These are phyloP conservation scores for Tuber brumale DNA, from an alignment of 495 filamentous ascomycete genomes.

Conservation along the genomic window DNA sequence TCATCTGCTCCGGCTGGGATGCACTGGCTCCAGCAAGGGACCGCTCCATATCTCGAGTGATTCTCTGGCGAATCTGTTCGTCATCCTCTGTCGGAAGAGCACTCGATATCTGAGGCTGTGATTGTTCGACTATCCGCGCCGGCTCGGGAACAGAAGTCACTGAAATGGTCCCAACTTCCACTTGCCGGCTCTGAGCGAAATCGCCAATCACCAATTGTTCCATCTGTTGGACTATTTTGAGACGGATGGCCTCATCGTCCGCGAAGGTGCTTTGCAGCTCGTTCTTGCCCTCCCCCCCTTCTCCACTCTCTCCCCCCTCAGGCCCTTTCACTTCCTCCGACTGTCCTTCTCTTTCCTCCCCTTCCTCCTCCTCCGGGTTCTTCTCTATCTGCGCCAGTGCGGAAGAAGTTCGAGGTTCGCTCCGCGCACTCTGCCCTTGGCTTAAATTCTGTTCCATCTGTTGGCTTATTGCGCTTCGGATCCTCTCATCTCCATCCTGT, in stretches of 20 bases:
- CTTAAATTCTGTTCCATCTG: not conserved
- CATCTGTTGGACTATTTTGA: not conserved
- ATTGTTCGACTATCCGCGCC: not conserved
- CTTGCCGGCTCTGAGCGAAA: not conserved
- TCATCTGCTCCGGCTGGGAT: not conserved
- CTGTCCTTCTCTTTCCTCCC: constrained; percentile 1
- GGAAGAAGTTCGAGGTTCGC: not conserved
- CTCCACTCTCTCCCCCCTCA: not conserved
- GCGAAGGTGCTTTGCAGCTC: not conserved
- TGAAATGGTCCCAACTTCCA: not conserved
- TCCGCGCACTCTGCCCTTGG: not conserved
- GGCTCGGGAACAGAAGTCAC: not conserved
- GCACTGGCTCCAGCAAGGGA: not conserved
- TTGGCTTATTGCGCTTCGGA: not conserved
- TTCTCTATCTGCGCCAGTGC: not conserved
- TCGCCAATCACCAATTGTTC: not conserved
- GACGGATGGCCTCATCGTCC: not conserved
- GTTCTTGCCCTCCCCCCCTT: not conserved
- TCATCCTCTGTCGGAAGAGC: not conserved
- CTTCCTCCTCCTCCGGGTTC: not conserved
- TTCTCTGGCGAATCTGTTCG: not conserved
- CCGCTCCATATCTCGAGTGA: not conserved
- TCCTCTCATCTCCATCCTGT: not conserved
- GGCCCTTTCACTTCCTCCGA: not conserved
- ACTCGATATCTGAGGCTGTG: not conserved